Evolutionary conservation across 2,329 filamentous ascomycete genomes (phyloP).

Genomic region (Fusarium odoratissimum): DNA sequence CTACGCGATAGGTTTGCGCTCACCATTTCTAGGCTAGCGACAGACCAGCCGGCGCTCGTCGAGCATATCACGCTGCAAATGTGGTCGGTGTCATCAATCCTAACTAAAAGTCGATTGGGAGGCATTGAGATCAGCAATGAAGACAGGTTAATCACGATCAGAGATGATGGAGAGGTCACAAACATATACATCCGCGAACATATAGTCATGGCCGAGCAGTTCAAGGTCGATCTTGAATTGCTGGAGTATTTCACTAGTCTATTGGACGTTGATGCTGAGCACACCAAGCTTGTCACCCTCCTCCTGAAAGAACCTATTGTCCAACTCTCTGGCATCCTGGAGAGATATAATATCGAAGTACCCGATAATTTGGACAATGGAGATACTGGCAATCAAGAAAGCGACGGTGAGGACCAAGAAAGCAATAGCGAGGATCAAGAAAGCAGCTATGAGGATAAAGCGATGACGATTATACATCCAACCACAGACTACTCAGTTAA

Average conservation of each 20-base stretch:
- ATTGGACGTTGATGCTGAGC: neutral
- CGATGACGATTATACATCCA: neutral
- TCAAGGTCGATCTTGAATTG: neutral
- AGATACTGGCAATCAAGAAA: neutral
- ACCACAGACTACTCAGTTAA: neutral
- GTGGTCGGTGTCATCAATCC: neutral
- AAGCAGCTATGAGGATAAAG: neutral
- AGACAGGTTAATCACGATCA: neutral
- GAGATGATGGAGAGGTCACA: neutral
- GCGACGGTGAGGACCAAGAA: neutral
- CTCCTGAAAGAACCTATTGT: neutral
- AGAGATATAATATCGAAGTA: rapidly evolving
- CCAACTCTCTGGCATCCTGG: rapidly evolving
- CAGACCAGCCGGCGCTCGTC: neutral
- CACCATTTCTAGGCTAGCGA: neutral
- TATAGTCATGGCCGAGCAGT: neutral
- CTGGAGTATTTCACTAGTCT: neutral
- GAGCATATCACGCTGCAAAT: neutral
- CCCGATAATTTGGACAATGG: neutral
- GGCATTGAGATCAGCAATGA: neutral
- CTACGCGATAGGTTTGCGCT: neutral
- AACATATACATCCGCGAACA: neutral
- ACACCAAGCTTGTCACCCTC: neutral
- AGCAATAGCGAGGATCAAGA: neutral
- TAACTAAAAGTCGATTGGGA: neutral